Conservation (phyloP, 2,329 filamentous ascomycete species). For the Aspergillus pseudoterreus region DNA sequence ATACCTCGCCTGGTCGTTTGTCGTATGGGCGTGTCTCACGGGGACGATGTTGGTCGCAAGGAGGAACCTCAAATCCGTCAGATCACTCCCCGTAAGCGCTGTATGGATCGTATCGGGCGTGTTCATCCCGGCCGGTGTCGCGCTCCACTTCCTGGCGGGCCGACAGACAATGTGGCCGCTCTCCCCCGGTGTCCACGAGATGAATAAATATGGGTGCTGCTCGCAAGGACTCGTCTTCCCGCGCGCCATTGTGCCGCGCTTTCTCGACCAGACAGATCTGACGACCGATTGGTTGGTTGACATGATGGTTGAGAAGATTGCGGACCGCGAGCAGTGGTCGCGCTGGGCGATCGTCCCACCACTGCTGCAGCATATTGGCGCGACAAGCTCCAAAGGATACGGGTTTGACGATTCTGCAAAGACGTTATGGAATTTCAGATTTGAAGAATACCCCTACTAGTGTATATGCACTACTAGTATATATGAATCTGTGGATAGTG, state of each 20-base stretch:
- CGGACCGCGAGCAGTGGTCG: conserved; percentile 6
- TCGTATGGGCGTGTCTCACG: conserved; percentile 11
- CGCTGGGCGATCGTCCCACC: conserved; percentile 11
- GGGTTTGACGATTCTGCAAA: conserved; percentile 12
- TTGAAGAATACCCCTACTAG: conserved; percentile 9
- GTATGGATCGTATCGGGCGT: conserved; percentile 24
- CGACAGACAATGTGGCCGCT: conserved; percentile 35
- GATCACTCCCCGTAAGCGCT: conserved; percentile 15
- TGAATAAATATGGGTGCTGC: conserved; percentile 42
- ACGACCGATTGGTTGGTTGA: conserved; percentile 13
- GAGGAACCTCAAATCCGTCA: conserved; percentile 7
- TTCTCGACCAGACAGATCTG: conserved; percentile 8
- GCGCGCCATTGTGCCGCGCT: conserved; percentile 12
- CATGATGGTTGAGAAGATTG: conserved; percentile 16
- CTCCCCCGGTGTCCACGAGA: conserved; percentile 32
- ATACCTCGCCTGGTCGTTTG: conserved; percentile 31
- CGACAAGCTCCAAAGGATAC: conserved; percentile 13
- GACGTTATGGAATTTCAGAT: conserved; percentile 13
- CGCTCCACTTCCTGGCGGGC: conserved; percentile 40
- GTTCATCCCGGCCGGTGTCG: conserved; percentile 24
- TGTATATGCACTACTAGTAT: no score
- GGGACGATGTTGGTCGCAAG: neutral
- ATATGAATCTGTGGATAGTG: no score
- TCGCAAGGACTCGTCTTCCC: conserved; percentile 43
- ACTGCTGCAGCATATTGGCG: conserved; percentile 14